phyloP scores from a whole-genome alignment of 345 rosid species.

The Bruguiera sexangula region DNA sequence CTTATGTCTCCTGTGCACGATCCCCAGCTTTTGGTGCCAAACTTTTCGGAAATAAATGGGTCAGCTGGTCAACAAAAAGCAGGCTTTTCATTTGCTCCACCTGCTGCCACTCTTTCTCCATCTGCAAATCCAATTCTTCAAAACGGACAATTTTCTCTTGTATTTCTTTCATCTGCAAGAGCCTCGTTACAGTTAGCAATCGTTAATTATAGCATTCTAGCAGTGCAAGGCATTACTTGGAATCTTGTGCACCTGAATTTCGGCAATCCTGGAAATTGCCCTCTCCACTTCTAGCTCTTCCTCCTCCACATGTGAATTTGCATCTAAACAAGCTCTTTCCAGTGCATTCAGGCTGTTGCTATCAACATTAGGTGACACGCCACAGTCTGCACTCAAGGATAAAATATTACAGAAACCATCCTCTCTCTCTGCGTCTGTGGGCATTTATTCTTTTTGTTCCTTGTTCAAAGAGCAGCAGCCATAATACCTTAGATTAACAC shows the following conservation, averaged over 20 bases:
- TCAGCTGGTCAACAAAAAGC: slow-evolving; percentile 75
- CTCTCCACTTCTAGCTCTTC: slow-evolving; percentile 67
- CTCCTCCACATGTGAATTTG: slow-evolving; percentile 52
- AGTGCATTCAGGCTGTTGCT: slow-evolving; percentile 22
- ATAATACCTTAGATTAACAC: too few relatives aligned
- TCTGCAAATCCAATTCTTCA: slow-evolving; percentile 72
- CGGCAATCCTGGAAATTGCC: slow-evolving; percentile 48
- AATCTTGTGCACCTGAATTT: slow-evolving; percentile 55
- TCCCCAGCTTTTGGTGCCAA: slow-evolving; percentile 35
- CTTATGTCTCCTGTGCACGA: slow-evolving; percentile 32
- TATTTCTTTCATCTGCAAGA: slow-evolving; percentile 68
- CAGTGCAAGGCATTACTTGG: not conserved
- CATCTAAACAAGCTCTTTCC: slow-evolving; percentile 40
- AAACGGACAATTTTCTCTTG: slow-evolving; percentile 58
- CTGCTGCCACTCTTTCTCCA: slow-evolving; percentile 85
- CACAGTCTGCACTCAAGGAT: slow-evolving; percentile 35
- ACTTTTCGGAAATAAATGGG: slow-evolving; percentile 49
- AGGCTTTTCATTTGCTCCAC: slow-evolving; percentile 69
- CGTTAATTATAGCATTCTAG: not conserved
- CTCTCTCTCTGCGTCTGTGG: too few relatives aligned
- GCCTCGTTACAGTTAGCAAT: not conserved
- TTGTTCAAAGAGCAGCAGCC: too few relatives aligned
- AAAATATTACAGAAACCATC: not conserved
- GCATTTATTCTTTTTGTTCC: too few relatives aligned
- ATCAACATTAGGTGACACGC: slow-evolving; percentile 40